Conservation (phyloP, 1,139 yeast species). For the Magnusiomyces ingens region DNA sequence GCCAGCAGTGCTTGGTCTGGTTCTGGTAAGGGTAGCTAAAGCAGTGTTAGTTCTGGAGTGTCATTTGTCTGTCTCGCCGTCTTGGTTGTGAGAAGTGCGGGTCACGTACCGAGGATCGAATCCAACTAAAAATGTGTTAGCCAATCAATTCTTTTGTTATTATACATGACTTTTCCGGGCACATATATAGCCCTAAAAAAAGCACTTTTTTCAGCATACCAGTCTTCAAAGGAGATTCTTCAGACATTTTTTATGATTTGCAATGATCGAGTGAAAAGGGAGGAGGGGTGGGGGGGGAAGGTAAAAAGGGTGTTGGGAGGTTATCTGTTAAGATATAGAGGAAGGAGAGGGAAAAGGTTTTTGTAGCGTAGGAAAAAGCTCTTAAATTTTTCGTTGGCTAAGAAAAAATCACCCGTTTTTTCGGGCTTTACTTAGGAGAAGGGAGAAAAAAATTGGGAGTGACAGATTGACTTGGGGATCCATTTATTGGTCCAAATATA, state of each 20-base stretch:
- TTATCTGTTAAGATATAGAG: not conserved
- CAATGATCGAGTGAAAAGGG: not conserved
- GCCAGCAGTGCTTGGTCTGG: constrained; percentile 98
- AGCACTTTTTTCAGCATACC: constrained; percentile 39
- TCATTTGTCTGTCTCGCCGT: not conserved
- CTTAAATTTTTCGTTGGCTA: not conserved
- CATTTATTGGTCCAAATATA: constrained; percentile 11
- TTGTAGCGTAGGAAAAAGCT: constrained; percentile 6
- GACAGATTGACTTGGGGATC: not conserved
- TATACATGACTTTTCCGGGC: not conserved
- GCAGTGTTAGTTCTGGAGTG: not conserved
- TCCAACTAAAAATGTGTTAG: constrained; percentile 12
- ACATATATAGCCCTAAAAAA: not conserved
- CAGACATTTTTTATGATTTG: constrained; percentile 25
- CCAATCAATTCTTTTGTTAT: not conserved
- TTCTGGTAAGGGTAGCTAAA: constrained; percentile 67
- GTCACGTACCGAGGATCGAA: constrained; percentile 17
- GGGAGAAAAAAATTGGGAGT: not conserved
- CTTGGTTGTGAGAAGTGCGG: too few relatives aligned
- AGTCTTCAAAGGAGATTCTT: constrained; percentile 52
- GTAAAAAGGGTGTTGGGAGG: constrained; percentile 6
- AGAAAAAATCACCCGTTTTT: constrained; percentile 4
- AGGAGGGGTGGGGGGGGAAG: constrained; percentile 2
- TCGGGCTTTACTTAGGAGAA: not conserved
- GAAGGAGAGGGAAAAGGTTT: constrained; percentile 8